phyloP scores from a whole-genome alignment of 768 basidiomycete species.

The Rhodotorula paludigena region DNA sequence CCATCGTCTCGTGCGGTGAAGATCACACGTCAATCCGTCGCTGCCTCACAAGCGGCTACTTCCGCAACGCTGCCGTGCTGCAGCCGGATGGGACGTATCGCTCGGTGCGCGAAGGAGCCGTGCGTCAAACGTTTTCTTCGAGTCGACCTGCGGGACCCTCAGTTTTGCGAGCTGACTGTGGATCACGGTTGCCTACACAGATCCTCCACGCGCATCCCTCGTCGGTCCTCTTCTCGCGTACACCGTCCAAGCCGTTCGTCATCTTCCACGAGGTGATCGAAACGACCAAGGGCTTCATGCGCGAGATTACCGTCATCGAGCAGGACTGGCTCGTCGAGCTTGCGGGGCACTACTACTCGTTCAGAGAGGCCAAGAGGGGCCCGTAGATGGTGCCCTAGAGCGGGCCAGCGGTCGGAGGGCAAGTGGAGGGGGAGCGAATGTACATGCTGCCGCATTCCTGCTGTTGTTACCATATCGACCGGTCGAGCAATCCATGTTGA shows the following conservation, averaged over 20 bases:
- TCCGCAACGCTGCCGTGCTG: constrained; percentile 88
- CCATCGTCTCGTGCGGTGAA: constrained; percentile 74
- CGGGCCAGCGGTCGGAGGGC: too few species aligned
- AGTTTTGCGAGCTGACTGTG: too few species aligned
- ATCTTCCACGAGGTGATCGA: constrained; percentile 62
- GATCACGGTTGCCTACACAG: too few species aligned
- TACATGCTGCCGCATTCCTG: too few species aligned
- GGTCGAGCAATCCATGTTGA: too few species aligned
- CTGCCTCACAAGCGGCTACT: constrained; percentile 88
- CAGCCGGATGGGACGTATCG: constrained; percentile 87
- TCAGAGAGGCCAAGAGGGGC: neutral
- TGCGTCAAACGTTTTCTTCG: constrained; percentile 46
- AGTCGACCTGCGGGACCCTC: too few species aligned
- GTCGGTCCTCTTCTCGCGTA: constrained; percentile 87
- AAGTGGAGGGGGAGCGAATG: neutral
- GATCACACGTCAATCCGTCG: constrained; percentile 75
- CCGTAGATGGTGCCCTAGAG: too few species aligned
- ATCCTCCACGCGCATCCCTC: constrained; percentile 84
- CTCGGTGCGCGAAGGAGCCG: constrained; percentile 77
- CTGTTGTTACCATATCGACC: too few species aligned
- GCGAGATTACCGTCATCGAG: constrained; percentile 87
- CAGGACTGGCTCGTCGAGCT: constrained; percentile 72
- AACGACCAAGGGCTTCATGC: constrained; percentile 90
- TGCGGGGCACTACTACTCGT: constrained; percentile 43
- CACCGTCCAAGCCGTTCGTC: constrained; percentile 86